Evolutionary conservation across 768 basidiomycete genomes (phyloP), one percentile per base, ranked within the genome.

Genomic region (Leccinum rimulosum): DNA sequence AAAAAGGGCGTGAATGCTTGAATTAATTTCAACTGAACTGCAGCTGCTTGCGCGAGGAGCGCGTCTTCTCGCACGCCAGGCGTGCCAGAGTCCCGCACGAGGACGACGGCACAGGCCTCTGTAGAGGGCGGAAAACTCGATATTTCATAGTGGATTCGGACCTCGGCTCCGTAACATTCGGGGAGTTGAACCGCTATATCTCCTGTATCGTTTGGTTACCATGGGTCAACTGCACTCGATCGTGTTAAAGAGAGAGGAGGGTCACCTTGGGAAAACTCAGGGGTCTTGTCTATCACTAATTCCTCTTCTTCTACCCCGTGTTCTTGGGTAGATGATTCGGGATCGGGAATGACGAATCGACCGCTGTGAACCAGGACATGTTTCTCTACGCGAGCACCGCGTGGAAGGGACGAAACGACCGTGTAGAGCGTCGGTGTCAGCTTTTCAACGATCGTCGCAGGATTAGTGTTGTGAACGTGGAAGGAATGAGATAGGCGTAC

Each of bases 341-440:
- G 25, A 52, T 81, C 81, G 4, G 61, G 55, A 14, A 78, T 55
- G n/a, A 70, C 61, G 57, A 79, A 81, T 36, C 82, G 80, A 3
- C 89, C 88, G 0, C 87, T 90, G 65, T 92, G 89, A 11, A 85
- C 68, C 7, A 90, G 62, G 2, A 87, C 83, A 68, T 93, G 91
- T 64, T 91, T 91, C 70, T 94, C 92, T 11, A 92, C 66, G 35
- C 83, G 70, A 1, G 90, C 92, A 56, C 77, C 79, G 65, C 88
- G 91, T 0, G 92, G 92, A 8, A 94, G 75, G 38, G 81, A 78
- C 56, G 83, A 80, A 6, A 91, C 81, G 3, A 78, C 81, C 0
- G 86, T 65, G 66, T 88, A 89, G 7, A 94, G 72, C 0, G 81
- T 81, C 6, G 79, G 77, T 8, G 69, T 70, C 50, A 66, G 60